A percentile compares a stretch with the other conserved stretches of the same genome.
phyloP scores from a whole-genome alignment of 78 protist species.

The Planoprotostelium fungivorum region DNA sequence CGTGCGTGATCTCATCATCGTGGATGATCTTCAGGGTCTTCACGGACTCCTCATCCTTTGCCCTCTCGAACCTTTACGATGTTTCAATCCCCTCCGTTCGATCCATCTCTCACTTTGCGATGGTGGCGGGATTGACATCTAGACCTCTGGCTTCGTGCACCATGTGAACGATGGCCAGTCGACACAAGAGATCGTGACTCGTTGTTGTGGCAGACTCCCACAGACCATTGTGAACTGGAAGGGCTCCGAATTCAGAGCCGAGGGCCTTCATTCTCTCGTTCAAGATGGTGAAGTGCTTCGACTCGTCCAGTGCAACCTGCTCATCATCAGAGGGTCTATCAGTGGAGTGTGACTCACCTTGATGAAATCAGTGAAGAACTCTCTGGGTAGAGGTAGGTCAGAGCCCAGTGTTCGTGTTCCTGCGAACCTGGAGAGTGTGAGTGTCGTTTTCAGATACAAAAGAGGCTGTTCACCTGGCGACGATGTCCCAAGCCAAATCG shows the following conservation, averaged over 20 bases:
- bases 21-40: not conserved
- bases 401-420: not conserved
- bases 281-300: conserved; percentile 5
- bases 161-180: conserved; percentile 38
- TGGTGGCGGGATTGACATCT: conserved; percentile 14
- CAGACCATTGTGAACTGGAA: conserved; percentile 4
- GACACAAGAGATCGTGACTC: conserved; percentile 11
- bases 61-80: not conserved
- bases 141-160: conserved; percentile 44
- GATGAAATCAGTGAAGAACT: conserved; percentile 1
- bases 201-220: conserved; percentile 19
- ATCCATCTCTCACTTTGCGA: not conserved
- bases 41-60: conserved; percentile 1
- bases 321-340: not conserved
- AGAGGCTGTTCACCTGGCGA: not conserved
- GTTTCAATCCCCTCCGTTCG: not conserved
- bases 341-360: not conserved
- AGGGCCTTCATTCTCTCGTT: not conserved
- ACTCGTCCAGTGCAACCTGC: not conserved
- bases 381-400: not conserved
- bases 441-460: not conserved
- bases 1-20: conserved; percentile 20
- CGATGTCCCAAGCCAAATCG: conserved; percentile 7
- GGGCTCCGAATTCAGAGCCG: not conserved
- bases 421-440: not conserved